These are phyloP conservation scores for Leishmania aethiopica DNA, from an alignment of 208 protist genomes.

Conservation along the genomic window DNA sequence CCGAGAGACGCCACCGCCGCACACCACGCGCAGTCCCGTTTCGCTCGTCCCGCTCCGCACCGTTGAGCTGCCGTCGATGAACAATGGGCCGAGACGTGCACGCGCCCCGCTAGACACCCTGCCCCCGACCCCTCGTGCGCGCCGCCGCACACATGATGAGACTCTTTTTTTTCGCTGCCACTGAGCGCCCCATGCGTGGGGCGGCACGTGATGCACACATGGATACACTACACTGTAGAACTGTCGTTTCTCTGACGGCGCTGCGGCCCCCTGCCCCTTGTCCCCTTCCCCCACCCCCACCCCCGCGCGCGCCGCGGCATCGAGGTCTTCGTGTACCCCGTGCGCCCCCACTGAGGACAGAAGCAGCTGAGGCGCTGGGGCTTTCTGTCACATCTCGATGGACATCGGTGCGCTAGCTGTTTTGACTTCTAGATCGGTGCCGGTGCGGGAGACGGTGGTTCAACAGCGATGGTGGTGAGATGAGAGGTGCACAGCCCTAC, in stretches of 20 bases:
- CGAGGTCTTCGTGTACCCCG: constrained; percentile 19
- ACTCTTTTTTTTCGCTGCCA: constrained; percentile 16
- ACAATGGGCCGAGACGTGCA: not conserved
- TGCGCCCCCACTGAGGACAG: constrained; percentile 5
- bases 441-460: too few relatives aligned
- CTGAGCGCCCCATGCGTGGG: constrained; percentile 13
- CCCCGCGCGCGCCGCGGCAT: not conserved
- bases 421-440: too few relatives aligned
- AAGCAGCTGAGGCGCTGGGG: not conserved
- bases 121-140: not conserved
- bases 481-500: too few relatives aligned
- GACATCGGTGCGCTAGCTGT: too few relatives aligned
- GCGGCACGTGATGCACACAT: constrained; percentile 20
- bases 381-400: fast-evolving
- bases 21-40: constrained; percentile 13
- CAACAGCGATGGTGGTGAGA: too few relatives aligned
- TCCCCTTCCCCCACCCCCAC: not conserved
- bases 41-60: constrained; percentile 23
- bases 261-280: not conserved
- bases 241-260: constrained; percentile 13
- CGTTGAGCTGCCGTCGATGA: constrained; percentile 7
- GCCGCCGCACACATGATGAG: constrained; percentile 1
- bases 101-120: not conserved
- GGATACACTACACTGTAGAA: constrained; percentile 17
- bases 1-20: constrained; percentile 12